Evolutionary conservation across 1,284 basidiomycete genomes (phyloP), one percentile per base, ranked within the genome.

Genomic region (Anthracocystis panici-leucophaei): DNA sequence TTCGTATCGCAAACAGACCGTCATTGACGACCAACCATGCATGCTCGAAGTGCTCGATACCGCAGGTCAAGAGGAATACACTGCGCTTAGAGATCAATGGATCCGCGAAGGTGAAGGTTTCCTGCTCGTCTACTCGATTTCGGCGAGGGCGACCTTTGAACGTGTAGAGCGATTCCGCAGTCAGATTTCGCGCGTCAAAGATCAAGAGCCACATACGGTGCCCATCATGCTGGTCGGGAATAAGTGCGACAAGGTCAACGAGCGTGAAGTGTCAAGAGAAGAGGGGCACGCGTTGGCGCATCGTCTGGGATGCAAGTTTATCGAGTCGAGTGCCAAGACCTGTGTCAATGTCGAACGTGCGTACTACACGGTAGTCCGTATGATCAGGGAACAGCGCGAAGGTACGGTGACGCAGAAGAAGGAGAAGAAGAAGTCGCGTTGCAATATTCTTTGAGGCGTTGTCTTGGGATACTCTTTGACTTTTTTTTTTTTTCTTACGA

Each of bases 221-320:
- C 93, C 93, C 10, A 92, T 95, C 77, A 92, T 95, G 40, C 89
- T 95, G 12, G 93, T 94, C 18, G 93, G 93, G 46, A 94, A 93
- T 57, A 95, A 95, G 86, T 89, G 92, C 65, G 94, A 95, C 85
- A 89, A 95, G 58, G 88, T 89, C 38, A 90, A 89, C 68, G 93
- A 95, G 85, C 89, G 94, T 31, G 92, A 94, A 81, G 93, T 95
- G 9, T 74, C 70, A 8, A 78, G 65, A 48, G 80, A 85, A 27
- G 85, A 86, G 48, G 86, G 86, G 2, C 69, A 76, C 29, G 81
- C 82, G 18, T 50, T 86, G 6, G 86, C 86, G 35, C 77, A 77
- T 62, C 70, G 81, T 35, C 51, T 86, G 3, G 82, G 84, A 8
- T 86, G 85, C 78, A 82, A 81, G 61, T 86, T 87, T 57, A 79